Percentiles rank a stretch among this genome's conserved stretches.
phyloP scores from a whole-genome alignment of 164 flowering plant species.

The Pachysandra terminalis region DNA sequence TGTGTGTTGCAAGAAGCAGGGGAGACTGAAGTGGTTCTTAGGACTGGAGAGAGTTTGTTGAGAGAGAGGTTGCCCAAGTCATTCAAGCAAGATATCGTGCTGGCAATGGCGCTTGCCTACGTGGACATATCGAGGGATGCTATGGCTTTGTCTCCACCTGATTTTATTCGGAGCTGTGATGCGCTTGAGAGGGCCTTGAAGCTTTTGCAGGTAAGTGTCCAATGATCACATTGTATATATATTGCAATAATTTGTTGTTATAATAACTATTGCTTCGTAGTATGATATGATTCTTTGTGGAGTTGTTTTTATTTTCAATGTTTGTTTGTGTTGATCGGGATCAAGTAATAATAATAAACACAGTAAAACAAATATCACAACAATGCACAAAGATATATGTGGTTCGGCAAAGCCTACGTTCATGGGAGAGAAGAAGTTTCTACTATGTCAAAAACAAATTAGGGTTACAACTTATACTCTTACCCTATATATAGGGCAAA shows the following conservation, averaged over 20 bases:
- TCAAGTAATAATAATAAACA: too few relatives aligned
- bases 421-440: too few relatives aligned
- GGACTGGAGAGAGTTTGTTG: constrained; percentile 63
- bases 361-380: too few relatives aligned
- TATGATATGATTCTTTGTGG: too few relatives aligned
- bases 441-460: too few relatives aligned
- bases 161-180: constrained; percentile 73
- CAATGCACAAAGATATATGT: too few relatives aligned
- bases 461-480: too few relatives aligned
- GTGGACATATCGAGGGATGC: constrained; percentile 93
- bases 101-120: constrained; percentile 87
- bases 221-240: not conserved
- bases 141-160: constrained; percentile 82
- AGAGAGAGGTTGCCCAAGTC: constrained; percentile 76
- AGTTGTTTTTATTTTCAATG: not conserved
- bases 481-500: too few relatives aligned
- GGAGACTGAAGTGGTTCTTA: constrained; percentile 64
- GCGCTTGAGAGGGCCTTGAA: constrained; percentile 84
- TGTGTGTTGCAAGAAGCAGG: constrained; percentile 91
- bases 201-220: constrained; percentile 65
- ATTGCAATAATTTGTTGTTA: too few relatives aligned
- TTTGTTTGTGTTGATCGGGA: too few relatives aligned
- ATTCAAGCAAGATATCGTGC: constrained; percentile 85
- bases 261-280: not conserved
- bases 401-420: too few relatives aligned